Percentiles rank a stretch among this genome's conserved stretches.
Evolutionary conservation across 2,329 filamentous ascomycete genomes (phyloP).

Genomic region (Colletotrichum destructivum): DNA sequence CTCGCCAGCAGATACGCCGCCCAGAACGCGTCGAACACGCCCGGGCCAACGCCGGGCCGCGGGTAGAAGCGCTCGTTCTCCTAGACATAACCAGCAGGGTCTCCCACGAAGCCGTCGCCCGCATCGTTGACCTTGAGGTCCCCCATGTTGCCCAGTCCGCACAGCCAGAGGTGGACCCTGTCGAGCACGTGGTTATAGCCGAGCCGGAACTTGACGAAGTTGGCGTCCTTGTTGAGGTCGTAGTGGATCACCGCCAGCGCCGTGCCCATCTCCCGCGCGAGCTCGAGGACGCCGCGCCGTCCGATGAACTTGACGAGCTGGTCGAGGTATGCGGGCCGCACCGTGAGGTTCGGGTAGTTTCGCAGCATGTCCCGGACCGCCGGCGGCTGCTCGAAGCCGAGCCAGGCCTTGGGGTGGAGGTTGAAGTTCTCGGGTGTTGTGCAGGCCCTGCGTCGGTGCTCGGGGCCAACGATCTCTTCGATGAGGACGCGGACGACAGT

Average conservation of each 20-base stretch:
- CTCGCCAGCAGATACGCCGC: constrained; percentile 11
- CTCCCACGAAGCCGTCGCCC: constrained; percentile 7
- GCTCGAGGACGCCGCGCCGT: background rate
- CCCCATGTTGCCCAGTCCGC: constrained; percentile 18
- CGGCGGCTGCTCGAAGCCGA: constrained; percentile 20
- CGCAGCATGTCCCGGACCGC: background rate
- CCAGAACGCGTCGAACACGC: constrained; percentile 24
- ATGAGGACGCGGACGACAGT: constrained; percentile 10
- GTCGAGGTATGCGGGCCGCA: constrained; percentile 30
- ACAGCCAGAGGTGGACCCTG: constrained; percentile 22
- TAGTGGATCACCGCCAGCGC: constrained; percentile 30
- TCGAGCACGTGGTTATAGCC: constrained; percentile 2
- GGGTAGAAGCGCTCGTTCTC: constrained; percentile 30
- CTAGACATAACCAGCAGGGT: constrained; percentile 11
- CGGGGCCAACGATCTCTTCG: background rate
- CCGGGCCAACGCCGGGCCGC: constrained; percentile 23
- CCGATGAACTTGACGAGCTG: constrained; percentile 23
- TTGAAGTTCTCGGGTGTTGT: constrained; percentile 8
- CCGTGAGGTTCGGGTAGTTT: background rate
- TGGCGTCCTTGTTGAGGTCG: constrained; percentile 23
- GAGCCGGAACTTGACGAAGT: constrained; percentile 10
- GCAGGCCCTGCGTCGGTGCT: background rate
- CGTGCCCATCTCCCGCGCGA: constrained; percentile 25
- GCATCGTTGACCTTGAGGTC: background rate
- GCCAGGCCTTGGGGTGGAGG: constrained; percentile 23